These are phyloP conservation scores for Melocanna baccifera DNA, from an alignment of 176 grass and related monocot genomes.

Conservation along the genomic window DNA sequence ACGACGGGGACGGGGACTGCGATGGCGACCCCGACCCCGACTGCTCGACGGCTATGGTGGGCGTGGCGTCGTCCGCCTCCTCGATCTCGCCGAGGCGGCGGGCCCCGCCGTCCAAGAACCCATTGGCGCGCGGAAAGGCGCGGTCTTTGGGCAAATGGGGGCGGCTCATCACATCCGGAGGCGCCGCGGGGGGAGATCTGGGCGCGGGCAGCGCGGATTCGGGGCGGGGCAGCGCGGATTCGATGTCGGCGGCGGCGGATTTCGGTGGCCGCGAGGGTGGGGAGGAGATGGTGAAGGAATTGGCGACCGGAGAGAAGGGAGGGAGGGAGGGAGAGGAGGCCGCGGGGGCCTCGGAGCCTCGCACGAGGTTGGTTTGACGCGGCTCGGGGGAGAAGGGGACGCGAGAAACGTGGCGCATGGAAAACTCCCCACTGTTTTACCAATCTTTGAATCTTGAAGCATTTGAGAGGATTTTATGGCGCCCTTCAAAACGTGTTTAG, in stretches of 20 bases:
- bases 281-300: constrained; percentile 19
- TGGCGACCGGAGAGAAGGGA: background rate
- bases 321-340: background rate
- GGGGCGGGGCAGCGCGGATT: background rate
- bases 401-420: constrained; percentile 38
- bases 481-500: too few species aligned
- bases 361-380: constrained; percentile 48
- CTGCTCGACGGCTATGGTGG: constrained; percentile 36
- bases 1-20: constrained; percentile 33
- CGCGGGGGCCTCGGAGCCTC: background rate
- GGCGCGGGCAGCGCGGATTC: constrained; percentile 31
- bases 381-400: constrained; percentile 5
- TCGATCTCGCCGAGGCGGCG: constrained; percentile 49
- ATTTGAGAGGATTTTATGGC: background rate
- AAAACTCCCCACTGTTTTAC: background rate
- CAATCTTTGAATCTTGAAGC: background rate
- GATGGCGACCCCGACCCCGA: constrained; percentile 20
- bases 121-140: constrained; percentile 42
- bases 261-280: background rate
- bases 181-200: constrained; percentile 31
- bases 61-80: constrained; percentile 47
- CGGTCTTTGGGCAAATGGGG: constrained; percentile 50
- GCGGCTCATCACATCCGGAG: constrained; percentile 68
- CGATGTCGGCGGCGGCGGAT: background rate
- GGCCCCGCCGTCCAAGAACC: constrained; percentile 44